Conservation (phyloP, 345 rosid species). For the Firmiana major region DNA sequence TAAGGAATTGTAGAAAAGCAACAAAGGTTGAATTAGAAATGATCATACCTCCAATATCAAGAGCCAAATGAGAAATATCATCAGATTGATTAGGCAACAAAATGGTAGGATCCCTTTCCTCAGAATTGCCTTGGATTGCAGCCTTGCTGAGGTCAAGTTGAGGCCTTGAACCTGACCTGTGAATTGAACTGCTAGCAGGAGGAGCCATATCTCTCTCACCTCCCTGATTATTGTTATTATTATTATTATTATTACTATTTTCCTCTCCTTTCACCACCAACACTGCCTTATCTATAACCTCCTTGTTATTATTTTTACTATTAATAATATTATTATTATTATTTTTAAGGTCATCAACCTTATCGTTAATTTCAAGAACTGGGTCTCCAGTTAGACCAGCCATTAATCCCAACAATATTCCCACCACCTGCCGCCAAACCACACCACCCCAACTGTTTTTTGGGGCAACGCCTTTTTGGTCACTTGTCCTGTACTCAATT, state of each 20-base stretch:
- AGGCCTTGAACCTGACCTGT: constrained; percentile 91
- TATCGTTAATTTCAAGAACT: constrained; percentile 44
- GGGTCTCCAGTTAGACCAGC: constrained; percentile 37
- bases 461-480: constrained; percentile 6
- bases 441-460: constrained; percentile 18
- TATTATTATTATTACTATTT: constrained; percentile 2
- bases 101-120: constrained; percentile 92
- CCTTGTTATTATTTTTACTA: too few species aligned
- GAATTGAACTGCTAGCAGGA: constrained; percentile 54
- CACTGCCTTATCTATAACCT: constrained; percentile 16
- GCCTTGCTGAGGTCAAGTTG: constrained; percentile 97
- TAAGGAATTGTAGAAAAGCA: neutral
- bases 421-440: neutral
- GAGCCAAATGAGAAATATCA: constrained; percentile 92
- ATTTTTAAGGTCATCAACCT: constrained; percentile 15
- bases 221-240: constrained; percentile 11
- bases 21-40: constrained; percentile 1
- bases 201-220: constrained; percentile 72
- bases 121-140: constrained; percentile 88
- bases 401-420: constrained; percentile 27
- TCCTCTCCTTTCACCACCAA: constrained; percentile 29
- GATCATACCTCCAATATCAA: constrained; percentile 86
- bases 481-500: constrained; percentile 24
- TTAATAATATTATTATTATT: neutral
- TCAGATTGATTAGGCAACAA: constrained; percentile 96